Evolutionary conservation across 768 basidiomycete genomes (phyloP).

Genomic region (Neoboletus brunneissimus): DNA sequence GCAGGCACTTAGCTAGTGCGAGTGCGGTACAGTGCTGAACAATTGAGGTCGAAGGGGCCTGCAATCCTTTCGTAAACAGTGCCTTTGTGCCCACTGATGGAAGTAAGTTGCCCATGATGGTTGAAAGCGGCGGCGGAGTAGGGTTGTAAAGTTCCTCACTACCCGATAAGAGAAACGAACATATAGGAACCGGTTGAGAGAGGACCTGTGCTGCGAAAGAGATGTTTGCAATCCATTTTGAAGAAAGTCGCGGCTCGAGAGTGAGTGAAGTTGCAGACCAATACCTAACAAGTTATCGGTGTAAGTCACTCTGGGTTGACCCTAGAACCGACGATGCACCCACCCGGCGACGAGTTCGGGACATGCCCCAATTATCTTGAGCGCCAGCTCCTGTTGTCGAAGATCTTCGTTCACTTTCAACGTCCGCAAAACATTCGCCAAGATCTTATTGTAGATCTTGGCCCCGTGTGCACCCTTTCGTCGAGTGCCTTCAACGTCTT

Average conservation of each 20-base stretch:
- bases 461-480: conserved; percentile 32
- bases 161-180: conserved; percentile 56
- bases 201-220: conserved; percentile 78
- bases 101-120: conserved; percentile 74
- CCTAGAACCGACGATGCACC: conserved; percentile 17
- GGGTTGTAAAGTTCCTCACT: conserved; percentile 54
- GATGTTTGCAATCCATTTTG: conserved; percentile 90
- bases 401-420: conserved; percentile 89
- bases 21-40: conserved; percentile 87
- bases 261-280: conserved; percentile 69
- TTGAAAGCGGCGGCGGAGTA: conserved; percentile 67
- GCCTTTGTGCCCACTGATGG: conserved; percentile 69
- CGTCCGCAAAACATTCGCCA: conserved; percentile 67
- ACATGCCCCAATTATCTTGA: conserved; percentile 77
- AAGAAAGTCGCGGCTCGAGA: conserved; percentile 82
- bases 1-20: conserved; percentile 69
- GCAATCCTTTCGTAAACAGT: conserved; percentile 80
- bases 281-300: conserved; percentile 46
- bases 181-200: conserved; percentile 66
- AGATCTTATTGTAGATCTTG: conserved; percentile 78
- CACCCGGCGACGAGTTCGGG: conserved; percentile 84
- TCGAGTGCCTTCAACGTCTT: conserved; percentile 33
- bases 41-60: conserved; percentile 57
- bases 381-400: conserved; percentile 78
- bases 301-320: conserved; percentile 11